Evolutionary conservation across 2,329 filamentous ascomycete genomes (phyloP).

Genomic region (Bipolaris victoriae): DNA sequence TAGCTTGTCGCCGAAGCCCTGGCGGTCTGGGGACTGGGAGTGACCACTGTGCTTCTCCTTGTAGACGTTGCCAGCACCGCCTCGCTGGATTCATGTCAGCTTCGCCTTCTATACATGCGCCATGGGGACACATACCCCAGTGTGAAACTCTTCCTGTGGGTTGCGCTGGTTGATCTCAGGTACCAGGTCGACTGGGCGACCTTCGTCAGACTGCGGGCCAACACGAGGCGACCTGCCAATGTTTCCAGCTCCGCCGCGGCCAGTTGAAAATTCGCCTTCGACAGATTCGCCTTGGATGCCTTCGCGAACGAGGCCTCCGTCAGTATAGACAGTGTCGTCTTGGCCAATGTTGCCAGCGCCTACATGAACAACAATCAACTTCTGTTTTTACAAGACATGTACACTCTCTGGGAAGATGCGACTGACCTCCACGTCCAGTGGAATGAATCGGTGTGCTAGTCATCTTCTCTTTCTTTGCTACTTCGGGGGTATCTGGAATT

Average conservation of each 20-base stretch:
- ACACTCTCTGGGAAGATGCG: neutral
- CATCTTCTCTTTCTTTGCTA: constrained; percentile 27
- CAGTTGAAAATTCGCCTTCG: constrained; percentile 50
- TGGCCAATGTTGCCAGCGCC: constrained; percentile 65
- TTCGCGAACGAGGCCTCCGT: constrained; percentile 56
- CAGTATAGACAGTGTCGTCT: constrained; percentile 56
- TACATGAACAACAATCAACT: constrained; percentile 35
- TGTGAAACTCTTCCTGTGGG: constrained; percentile 54
- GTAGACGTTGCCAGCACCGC: constrained; percentile 56
- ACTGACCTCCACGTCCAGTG: constrained; percentile 64
- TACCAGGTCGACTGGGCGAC: constrained; percentile 50
- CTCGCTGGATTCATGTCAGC: constrained; percentile 43
- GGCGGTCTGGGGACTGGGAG: constrained; percentile 43
- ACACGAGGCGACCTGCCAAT: constrained; percentile 47
- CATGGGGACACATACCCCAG: constrained; percentile 46
- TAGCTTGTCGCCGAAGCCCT: constrained; percentile 53
- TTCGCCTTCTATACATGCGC: neutral
- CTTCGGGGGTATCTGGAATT: constrained; percentile 4
- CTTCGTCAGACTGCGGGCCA: constrained; percentile 30
- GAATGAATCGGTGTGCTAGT: constrained; percentile 54
- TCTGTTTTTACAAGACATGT: neutral
- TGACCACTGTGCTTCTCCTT: constrained; percentile 58
- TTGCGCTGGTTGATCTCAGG: constrained; percentile 52
- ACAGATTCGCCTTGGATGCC: constrained; percentile 49
- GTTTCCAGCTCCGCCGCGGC: constrained; percentile 48